phyloP scores from a whole-genome alignment of 2,329 filamentous ascomycete genomes.

The Beauveria caledonica region DNA sequence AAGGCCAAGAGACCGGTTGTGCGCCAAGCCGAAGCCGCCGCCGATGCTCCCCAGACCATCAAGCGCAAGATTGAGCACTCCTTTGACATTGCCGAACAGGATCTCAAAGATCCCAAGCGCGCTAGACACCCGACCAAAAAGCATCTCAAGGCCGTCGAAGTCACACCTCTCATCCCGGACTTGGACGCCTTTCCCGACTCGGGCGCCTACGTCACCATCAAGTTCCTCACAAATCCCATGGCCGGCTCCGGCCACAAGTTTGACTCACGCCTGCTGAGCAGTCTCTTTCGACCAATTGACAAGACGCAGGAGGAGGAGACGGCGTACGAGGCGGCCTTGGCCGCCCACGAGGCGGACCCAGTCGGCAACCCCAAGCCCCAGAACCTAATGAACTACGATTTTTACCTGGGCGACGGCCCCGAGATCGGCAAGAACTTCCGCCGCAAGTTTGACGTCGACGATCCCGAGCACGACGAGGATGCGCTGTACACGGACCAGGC shows the following conservation, averaged over 20 bases:
- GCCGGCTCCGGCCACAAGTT: constrained; percentile 39
- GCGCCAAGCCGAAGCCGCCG: constrained; percentile 49
- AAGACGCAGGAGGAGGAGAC: constrained; percentile 46
- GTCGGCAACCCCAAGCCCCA: constrained; percentile 46
- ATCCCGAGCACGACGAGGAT: constrained; percentile 45
- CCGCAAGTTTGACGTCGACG: constrained; percentile 50
- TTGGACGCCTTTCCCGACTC: constrained; percentile 62
- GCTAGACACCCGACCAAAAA: constrained; percentile 53
- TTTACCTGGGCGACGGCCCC: constrained; percentile 48
- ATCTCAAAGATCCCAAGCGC: constrained; percentile 44
- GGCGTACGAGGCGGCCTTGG: constrained; percentile 40
- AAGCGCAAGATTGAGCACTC: constrained; percentile 58
- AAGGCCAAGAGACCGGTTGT: constrained; percentile 28
- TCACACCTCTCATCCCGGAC: constrained; percentile 55
- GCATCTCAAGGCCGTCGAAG: constrained; percentile 49
- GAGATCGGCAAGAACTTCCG: constrained; percentile 47
- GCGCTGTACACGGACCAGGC: constrained; percentile 46
- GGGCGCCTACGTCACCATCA: constrained; percentile 61
- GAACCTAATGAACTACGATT: constrained; percentile 57
- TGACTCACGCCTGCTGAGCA: constrained; percentile 52
- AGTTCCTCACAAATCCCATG: constrained; percentile 59
- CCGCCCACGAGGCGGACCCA: constrained; percentile 50
- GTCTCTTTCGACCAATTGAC: constrained; percentile 53
- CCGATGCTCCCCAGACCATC: constrained; percentile 57
- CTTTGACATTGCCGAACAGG: constrained; percentile 46